Evolutionary conservation across 345 rosid species (phyloP), one percentile per base, ranked within the genome.

Genomic region (Clausena lansium): DNA sequence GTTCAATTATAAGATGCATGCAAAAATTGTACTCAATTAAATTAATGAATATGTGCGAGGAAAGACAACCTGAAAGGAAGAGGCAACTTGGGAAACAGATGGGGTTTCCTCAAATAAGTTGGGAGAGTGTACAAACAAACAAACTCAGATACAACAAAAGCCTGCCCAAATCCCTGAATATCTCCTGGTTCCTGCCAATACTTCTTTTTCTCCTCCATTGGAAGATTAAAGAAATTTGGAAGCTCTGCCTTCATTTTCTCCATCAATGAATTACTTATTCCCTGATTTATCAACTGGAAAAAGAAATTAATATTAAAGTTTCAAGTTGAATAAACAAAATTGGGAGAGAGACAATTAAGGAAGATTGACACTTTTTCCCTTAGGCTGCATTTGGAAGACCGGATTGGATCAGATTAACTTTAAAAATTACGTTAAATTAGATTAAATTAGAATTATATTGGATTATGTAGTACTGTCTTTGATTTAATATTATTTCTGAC

Each of bases 281-380:
- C 71, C 58, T 81, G 84, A 36, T 81, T 81, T 24, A 84, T 72
- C 73, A 84, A 59, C 87, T 81, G 78, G 62, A 27, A 28, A 2
- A 15, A 15, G 30, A 30, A 52, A 38, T 5, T 33, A n/a, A n/a
- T n/a, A n/a, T n/a, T n/a, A n/a, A n/a, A n/a, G n/a, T n/a, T n/a
- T n/a, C n/a, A n/a, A n/a, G n/a, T n/a, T n/a, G n/a, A n/a, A n/a
- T n/a, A n/a, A n/a, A n/a, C n/a, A n/a, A n/a, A n/a, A n/a, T n/a
- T n/a, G n/a, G n/a, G n/a, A n/a, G n/a, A n/a, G n/a, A n/a, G n/a
- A n/a, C n/a, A n/a, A n/a, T n/a, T n/a, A n/a, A n/a, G n/a, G n/a
- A n/a, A n/a, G n/a, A n/a, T n/a, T n/a, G n/a, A n/a, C n/a, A n/a
- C n/a, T n/a, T n/a, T n/a, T n/a, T n/a, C n/a, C n/a, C n/a, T n/a